A percentile compares a stretch with the other conserved stretches of the same genome.
These are phyloP conservation scores for Starmerella stellata DNA, from an alignment of 805 yeast genomes.

Conservation along the genomic window DNA sequence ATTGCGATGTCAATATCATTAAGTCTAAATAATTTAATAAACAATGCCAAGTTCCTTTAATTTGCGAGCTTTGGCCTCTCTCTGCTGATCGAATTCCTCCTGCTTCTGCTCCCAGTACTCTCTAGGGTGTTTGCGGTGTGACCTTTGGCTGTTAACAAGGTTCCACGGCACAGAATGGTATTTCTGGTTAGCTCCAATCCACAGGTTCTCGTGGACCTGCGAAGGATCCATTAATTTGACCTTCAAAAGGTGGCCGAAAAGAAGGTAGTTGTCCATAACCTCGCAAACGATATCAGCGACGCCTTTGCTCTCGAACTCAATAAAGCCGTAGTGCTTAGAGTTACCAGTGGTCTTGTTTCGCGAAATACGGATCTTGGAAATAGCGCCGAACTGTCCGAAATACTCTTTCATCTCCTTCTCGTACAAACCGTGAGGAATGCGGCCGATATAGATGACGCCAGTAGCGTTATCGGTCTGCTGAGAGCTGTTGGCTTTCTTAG, in stretches of 20 bases:
- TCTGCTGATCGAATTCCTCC: conserved; percentile 28
- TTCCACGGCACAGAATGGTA: conserved; percentile 45
- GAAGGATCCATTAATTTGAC: conserved; percentile 36
- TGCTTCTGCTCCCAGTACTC: conserved; percentile 40
- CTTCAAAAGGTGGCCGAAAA: conserved; percentile 73
- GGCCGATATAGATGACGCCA: conserved; percentile 73
- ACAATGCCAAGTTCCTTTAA: conserved; percentile 44
- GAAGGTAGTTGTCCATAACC: conserved; percentile 84
- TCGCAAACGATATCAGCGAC: conserved; percentile 84
- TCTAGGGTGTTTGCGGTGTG: conserved; percentile 40
- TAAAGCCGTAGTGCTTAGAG: conserved; percentile 78
- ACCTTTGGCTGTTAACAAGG: conserved; percentile 33
- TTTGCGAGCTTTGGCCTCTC: conserved; percentile 30
- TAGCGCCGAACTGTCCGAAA: conserved; percentile 79
- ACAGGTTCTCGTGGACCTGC: conserved; percentile 32
- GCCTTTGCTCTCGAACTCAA: conserved; percentile 56
- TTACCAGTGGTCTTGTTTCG: conserved; percentile 81
- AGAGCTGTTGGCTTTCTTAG: conserved; percentile 3
- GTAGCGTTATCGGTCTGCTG: conserved; percentile 14
- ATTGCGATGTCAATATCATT: too few relatives aligned
- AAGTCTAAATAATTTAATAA: too few relatives aligned
- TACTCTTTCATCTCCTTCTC: conserved; percentile 56
- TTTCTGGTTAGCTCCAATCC: conserved; percentile 36
- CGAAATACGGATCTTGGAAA: conserved; percentile 59
- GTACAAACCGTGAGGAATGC: conserved; percentile 83